phyloP scores from a whole-genome alignment of 78 protist species.

The Creolimax fragrantissima region DNA sequence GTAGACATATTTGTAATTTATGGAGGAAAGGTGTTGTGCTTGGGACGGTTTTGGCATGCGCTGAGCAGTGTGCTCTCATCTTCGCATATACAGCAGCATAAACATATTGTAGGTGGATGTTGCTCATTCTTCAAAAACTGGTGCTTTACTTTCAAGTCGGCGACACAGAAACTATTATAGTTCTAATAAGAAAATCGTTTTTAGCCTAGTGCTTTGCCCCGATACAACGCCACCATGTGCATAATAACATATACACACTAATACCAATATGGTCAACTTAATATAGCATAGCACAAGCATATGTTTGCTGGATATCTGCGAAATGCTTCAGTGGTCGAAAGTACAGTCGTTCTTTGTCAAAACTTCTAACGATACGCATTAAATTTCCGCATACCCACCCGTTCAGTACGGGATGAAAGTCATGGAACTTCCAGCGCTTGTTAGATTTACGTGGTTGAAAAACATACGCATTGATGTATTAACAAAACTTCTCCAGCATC shows the following conservation, averaged over 20 bases:
- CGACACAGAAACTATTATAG: not conserved
- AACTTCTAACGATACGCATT: not conserved
- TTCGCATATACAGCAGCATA: not conserved
- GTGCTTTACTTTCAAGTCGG: not conserved
- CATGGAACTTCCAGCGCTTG: not conserved
- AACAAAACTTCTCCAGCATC: no score
- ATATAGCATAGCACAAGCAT: not conserved
- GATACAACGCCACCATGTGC: not conserved
- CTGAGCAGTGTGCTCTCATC: no score
- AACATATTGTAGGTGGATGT: not conserved
- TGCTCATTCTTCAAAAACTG: not conserved
- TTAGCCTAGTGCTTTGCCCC: not conserved
- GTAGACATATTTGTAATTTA: no score
- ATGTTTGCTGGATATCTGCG: not conserved
- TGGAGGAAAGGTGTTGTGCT: no score
- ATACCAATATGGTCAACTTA: not conserved
- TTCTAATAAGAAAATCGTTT: not conserved
- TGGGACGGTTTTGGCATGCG: no score
- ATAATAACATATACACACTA: not conserved
- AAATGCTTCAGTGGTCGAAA: not conserved
- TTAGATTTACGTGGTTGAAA: not conserved
- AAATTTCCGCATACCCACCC: not conserved
- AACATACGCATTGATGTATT: no score
- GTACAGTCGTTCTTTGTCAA: not conserved
- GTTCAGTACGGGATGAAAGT: not conserved